A percentile compares a stretch with the other conserved stretches of the same genome.
Conservation (phyloP, 257 asterid genomes). For the Solanum raphanifolium region DNA sequence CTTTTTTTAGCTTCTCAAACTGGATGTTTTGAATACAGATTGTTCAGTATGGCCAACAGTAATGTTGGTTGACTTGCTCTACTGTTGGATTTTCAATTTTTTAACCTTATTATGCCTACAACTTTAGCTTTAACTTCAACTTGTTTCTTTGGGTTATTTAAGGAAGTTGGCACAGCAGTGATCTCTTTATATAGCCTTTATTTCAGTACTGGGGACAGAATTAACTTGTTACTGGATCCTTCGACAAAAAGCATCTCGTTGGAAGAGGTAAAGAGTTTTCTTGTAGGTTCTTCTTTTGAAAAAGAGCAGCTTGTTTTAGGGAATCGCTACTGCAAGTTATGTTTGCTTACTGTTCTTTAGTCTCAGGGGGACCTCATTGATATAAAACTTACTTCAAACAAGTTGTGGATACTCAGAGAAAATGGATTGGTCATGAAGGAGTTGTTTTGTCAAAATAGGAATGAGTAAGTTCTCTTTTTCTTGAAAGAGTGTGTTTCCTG, state of each 20-base stretch:
- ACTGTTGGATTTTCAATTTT: background rate
- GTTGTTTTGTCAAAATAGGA: conserved; percentile 23
- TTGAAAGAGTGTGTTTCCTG: conserved; percentile 35
- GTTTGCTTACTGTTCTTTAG: conserved; percentile 2
- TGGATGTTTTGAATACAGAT: background rate
- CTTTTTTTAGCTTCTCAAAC: background rate
- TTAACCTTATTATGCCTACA: background rate
- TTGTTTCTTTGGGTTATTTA: conserved; percentile 9
- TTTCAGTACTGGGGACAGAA: conserved; percentile 46
- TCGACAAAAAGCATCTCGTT: conserved; percentile 31
- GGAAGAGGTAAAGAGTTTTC: conserved; percentile 45
- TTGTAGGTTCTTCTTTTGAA: background rate
- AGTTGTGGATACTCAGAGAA: conserved; percentile 79
- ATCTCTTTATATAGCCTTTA: conserved; percentile 43
- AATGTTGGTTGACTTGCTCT: background rate
- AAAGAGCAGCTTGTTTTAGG: background rate
- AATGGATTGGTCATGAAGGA: conserved; percentile 57
- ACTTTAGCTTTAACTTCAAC: conserved; percentile 6
- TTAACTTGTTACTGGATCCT: conserved; percentile 43
- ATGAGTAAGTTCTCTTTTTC: conserved; percentile 39
- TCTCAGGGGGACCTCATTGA: conserved; percentile 62
- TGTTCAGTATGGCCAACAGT: background rate
- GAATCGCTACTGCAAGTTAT: background rate
- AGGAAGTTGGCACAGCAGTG: conserved; percentile 46
- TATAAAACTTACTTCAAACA: conserved; percentile 51